These are phyloP conservation scores for Stevia rebaudiana DNA, from an alignment of 140 eudicot species.

Conservation along the genomic window DNA sequence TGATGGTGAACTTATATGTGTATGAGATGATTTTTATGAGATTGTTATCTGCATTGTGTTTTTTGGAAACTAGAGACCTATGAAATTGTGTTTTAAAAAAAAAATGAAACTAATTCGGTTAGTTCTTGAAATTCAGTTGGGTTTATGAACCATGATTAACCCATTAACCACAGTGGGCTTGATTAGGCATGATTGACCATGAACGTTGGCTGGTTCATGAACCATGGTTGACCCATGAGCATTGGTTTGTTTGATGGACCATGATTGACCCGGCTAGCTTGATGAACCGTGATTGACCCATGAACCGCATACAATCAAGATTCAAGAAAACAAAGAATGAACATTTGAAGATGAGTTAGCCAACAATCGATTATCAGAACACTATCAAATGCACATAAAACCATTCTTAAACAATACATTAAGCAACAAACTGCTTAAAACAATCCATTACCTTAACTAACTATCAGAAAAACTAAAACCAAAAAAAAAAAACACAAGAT, in stretches of 20 bases:
- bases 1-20: neutral
- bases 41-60: neutral
- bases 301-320: neutral
- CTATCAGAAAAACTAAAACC: neutral
- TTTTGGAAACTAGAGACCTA: neutral
- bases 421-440: slow-evolving; percentile 14
- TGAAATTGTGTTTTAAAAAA: too few species aligned
- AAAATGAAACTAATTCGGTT: neutral
- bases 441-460: slow-evolving; percentile 9
- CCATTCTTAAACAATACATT: slow-evolving; percentile 18
- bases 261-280: too few species aligned
- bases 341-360: neutral
- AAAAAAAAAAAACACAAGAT: neutral
- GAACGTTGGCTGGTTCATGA: too few species aligned
- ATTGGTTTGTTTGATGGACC: too few species aligned
- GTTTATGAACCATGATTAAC: neutral
- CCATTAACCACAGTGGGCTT: neutral
- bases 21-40: slow-evolving; percentile 1
- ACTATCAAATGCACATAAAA: slow-evolving; percentile 27
- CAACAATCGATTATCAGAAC: slow-evolving; percentile 1
- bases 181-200: too few species aligned
- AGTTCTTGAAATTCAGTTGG: neutral
- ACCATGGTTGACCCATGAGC: too few species aligned
- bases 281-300: too few species aligned
- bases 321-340: neutral